Base-by-base conservation (phyloP, 257 asterid species). In the Solanum acaule region DNA sequence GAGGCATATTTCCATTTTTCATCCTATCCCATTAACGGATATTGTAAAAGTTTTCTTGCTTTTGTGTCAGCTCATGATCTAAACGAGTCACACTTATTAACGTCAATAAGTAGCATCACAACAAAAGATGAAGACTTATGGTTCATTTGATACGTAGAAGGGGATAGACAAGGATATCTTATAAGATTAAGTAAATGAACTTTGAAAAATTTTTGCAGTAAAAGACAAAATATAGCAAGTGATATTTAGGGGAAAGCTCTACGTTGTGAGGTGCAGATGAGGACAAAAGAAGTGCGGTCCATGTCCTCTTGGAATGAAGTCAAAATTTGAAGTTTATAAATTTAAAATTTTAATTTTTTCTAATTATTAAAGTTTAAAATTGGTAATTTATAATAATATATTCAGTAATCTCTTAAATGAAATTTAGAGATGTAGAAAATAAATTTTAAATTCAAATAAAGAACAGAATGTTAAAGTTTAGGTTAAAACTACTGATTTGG, bases 201-300 rank as follows among this genome's bases (percentile, higher is more conserved):
- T 52, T 18, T 16, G 0, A 6, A 18, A 18, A 56, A 1, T 0
- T 0, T 0, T 18, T 56, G 34, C 73, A 67, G 18, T 67, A 67
- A 5, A 25, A 25, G 73, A 67, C 73, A 25, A 67, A 25, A 65
- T 8, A 4, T 4, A 65, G 33, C 34, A n/a, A n/a, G 72, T 11
- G 72, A n/a, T n/a, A 11, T 52, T 52, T 52, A 52, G 23, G 23
- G 61, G 3, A 52, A 52, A 52, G 23, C 29, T 65, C 29, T 11
- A 25, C 33, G 18, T n/a, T 27, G 63, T 16, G 63, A 52, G 23
- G 23, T 16, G 63, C 23, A 52, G 63, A 67, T 67, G 3, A 25
- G 9, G 73, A 67, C 73, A 67, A 67, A 67, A 12, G 20, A n/a
- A 63, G 31, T n/a, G 71, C 16, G n/a, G 23, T 22, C 5, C 6